These are phyloP conservation scores for Xanthoceras sorbifolium DNA, from an alignment of 345 rosid genomes.

Conservation along the genomic window DNA sequence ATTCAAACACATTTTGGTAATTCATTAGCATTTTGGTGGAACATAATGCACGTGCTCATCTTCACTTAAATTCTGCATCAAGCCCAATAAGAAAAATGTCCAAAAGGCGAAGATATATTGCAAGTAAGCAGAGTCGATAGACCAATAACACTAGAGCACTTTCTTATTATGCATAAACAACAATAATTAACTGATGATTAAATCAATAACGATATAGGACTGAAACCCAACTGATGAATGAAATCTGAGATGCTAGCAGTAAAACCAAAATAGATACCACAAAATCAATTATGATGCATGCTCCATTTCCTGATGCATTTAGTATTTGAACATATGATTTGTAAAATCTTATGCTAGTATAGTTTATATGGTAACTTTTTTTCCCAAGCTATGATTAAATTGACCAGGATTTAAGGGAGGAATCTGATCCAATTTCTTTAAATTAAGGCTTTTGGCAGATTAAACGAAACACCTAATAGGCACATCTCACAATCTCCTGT, in stretches of 20 bases:
- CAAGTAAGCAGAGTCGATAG: not conserved
- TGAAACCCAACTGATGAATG: not conserved
- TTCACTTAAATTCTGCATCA: constrained; percentile 69
- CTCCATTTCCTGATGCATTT: not conserved
- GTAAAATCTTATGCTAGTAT: too few relatives aligned
- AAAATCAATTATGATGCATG: too few relatives aligned
- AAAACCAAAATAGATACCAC: not conserved
- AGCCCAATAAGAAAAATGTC: not conserved
- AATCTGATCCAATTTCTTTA: too few relatives aligned
- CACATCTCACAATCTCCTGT: too few relatives aligned
- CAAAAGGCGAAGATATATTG: not conserved
- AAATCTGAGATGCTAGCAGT: not conserved
- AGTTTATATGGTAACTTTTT: too few relatives aligned
- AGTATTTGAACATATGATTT: too few relatives aligned
- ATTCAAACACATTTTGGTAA: not conserved
- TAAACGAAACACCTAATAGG: too few relatives aligned
- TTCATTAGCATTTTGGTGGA: constrained; percentile 65
- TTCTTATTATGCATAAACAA: not conserved
- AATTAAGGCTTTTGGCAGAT: too few relatives aligned
- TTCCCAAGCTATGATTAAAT: too few relatives aligned
- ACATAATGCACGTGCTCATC: constrained; percentile 76
- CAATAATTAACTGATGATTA: too few relatives aligned
- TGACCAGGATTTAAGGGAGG: too few relatives aligned
- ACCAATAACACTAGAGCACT: not conserved
- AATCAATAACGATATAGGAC: not conserved